Evolutionary conservation across 441 rosid species (phyloP).

Genomic region (Euphorbia schlechtendalii): DNA sequence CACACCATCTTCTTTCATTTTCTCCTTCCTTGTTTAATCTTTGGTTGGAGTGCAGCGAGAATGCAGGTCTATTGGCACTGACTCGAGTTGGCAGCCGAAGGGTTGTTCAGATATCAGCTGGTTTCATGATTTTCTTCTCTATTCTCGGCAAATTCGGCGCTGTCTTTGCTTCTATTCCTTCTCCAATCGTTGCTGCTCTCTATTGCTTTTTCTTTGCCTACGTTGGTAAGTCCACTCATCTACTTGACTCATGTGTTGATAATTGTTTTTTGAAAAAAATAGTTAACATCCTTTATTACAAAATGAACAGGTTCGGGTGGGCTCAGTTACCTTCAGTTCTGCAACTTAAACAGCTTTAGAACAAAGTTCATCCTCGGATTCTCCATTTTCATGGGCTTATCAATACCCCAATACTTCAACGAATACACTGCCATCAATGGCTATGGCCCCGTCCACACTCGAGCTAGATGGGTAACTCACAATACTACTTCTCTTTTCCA

Average conservation of each 20-base stretch:
- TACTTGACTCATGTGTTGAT: no score
- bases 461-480: conserved; percentile 79
- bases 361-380: conserved; percentile 75
- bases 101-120: conserved; percentile 92
- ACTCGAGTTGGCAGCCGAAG: conserved; percentile 94
- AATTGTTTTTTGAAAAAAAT: no score
- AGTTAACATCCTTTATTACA: not conserved
- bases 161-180: conserved; percentile 88
- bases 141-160: conserved; percentile 96
- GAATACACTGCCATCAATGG: conserved; percentile 75
- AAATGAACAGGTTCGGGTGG: conserved; percentile 68
- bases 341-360: conserved; percentile 85
- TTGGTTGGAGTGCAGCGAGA: conserved; percentile 52
- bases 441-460: conserved; percentile 83
- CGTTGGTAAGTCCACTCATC: conserved; percentile 81
- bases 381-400: conserved; percentile 90
- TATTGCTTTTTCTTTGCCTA: conserved; percentile 91
- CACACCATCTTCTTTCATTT: not conserved
- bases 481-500: not conserved
- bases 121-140: conserved; percentile 97
- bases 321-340: conserved; percentile 82
- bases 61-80: conserved; percentile 80
- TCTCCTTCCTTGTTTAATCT: not conserved
- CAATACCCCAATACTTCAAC: conserved; percentile 91
- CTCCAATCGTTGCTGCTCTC: conserved; percentile 80